Evolutionary conservation across 768 basidiomycete genomes (phyloP).

Genomic region (Agrocybe chaxingu): DNA sequence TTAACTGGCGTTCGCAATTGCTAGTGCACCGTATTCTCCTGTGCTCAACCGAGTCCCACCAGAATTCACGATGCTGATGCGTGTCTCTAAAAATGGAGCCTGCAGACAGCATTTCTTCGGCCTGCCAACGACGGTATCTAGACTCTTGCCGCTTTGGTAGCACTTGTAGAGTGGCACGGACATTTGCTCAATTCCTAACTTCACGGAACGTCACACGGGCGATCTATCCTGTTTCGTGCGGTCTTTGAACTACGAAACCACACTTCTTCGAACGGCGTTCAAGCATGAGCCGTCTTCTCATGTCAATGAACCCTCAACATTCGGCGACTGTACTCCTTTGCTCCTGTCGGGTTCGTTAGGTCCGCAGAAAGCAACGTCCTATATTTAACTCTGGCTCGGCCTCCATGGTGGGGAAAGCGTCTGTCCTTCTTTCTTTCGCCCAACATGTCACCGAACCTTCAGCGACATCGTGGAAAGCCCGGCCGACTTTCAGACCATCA

Average conservation of each 20-base stretch:
- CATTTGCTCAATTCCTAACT: slow-evolving; percentile 6
- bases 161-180: not conserved
- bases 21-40: slow-evolving; percentile 5
- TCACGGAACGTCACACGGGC: slow-evolving; percentile 6
- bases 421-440: slow-evolving; percentile 8
- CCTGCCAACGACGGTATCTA: not conserved
- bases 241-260: not conserved
- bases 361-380: not conserved
- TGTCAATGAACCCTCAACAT: slow-evolving; percentile 3
- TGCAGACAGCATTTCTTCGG: slow-evolving; percentile 3
- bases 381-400: slow-evolving; percentile 9
- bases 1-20: not conserved
- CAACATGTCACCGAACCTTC: slow-evolving; percentile 11
- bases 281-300: slow-evolving; percentile 1
- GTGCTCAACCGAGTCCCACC: not conserved
- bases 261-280: not conserved
- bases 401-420: slow-evolving; percentile 11
- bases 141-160: not conserved
- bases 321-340: slow-evolving; percentile 10
- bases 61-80: not conserved
- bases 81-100: too few species aligned
- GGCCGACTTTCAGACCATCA: too few species aligned
- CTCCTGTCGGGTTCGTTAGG: slow-evolving; percentile 1
- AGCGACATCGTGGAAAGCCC: slow-evolving; percentile 17
- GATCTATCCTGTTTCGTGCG: too few species aligned